phyloP scores from a whole-genome alignment of 2,329 filamentous ascomycete genomes.

The Colletotrichum gigasporum region DNA sequence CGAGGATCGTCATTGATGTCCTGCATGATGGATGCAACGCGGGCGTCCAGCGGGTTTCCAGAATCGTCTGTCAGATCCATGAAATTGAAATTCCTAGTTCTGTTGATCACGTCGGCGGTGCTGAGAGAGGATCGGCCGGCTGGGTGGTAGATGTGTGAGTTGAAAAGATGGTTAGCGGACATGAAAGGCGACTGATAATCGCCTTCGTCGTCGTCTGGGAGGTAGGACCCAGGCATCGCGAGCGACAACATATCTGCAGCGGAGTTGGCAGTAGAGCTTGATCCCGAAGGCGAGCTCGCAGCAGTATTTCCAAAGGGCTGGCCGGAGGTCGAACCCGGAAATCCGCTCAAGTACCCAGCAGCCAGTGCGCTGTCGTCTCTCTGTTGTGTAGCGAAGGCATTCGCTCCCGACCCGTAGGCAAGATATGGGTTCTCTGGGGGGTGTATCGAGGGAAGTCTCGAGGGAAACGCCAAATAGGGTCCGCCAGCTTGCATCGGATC shows the following conservation, averaged over 20 bases:
- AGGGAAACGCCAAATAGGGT: too few species aligned
- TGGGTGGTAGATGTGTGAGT: neutral
- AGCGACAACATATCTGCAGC: neutral
- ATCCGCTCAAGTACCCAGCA: neutral
- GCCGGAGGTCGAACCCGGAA: too few species aligned
- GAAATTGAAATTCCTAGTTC: slow-evolving; percentile 26
- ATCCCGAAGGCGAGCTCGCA: neutral
- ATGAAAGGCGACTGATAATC: neutral
- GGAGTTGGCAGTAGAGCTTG: neutral
- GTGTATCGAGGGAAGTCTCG: too few species aligned
- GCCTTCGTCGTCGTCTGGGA: slow-evolving; percentile 2
- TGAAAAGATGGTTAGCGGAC: neutral
- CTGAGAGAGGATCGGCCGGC: neutral
- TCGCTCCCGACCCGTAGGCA: neutral
- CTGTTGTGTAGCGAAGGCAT: neutral
- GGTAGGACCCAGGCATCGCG: slow-evolving; percentile 22
- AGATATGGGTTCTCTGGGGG: too few species aligned
- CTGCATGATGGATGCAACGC: slow-evolving; percentile 32
- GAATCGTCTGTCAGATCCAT: slow-evolving; percentile 40
- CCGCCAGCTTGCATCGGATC: neutral
- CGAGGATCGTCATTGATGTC: slow-evolving; percentile 48
- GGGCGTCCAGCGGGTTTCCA: slow-evolving; percentile 45
- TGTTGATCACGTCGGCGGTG: slow-evolving; percentile 21
- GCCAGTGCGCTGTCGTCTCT: neutral
- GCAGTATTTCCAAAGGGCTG: neutral